Conservation (phyloP, 2,329 filamentous ascomycete species). For the Cryphonectria parasitica region DNA sequence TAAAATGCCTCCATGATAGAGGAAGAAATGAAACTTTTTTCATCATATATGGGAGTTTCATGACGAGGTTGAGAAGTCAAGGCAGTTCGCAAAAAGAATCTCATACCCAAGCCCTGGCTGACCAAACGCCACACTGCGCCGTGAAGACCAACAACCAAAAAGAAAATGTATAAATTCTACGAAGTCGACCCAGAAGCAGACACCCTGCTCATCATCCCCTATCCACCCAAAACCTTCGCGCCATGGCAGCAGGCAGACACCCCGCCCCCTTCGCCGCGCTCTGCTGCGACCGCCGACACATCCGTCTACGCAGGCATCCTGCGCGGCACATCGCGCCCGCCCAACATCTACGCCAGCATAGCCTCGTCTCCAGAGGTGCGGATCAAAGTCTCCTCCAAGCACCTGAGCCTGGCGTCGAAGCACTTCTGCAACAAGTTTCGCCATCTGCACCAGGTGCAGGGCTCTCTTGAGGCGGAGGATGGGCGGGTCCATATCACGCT, state of each 20-base stretch:
- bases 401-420: slow-evolving; percentile 41
- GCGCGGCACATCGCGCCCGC: slow-evolving; percentile 24
- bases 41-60: no score
- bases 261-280: background rate
- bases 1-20: background rate
- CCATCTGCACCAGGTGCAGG: slow-evolving; percentile 22
- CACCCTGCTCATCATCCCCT: slow-evolving; percentile 38
- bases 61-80: no score
- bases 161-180: slow-evolving; percentile 39
- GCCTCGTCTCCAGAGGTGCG: slow-evolving; percentile 34
- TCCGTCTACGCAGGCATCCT: slow-evolving; percentile 24
- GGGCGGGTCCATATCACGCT: slow-evolving; percentile 39
- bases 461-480: slow-evolving; percentile 33
- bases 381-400: slow-evolving; percentile 43
- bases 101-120: no score
- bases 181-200: slow-evolving; percentile 42
- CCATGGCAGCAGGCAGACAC: slow-evolving; percentile 31
- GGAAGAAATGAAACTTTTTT: background rate
- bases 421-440: slow-evolving; percentile 31
- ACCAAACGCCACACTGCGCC: background rate
- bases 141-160: background rate
- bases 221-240: slow-evolving; percentile 31
- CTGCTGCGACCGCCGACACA: slow-evolving; percentile 4
- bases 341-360: slow-evolving; percentile 20
- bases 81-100: no score